Conservation (phyloP, 345 rosid species). For the Stellera chamaejasme region DNA sequence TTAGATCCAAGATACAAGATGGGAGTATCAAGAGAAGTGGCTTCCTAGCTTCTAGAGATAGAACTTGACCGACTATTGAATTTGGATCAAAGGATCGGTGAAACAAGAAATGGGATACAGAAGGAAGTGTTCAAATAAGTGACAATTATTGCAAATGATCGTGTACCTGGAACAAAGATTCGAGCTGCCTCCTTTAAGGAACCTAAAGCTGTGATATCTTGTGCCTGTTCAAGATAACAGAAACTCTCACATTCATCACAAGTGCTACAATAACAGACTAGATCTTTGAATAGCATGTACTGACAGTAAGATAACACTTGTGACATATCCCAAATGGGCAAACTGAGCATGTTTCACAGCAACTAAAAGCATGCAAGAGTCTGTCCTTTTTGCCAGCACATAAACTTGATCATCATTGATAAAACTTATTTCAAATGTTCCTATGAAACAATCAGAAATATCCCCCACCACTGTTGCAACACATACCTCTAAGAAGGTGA, state of each 20-base stretch:
- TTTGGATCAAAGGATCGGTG: neutral
- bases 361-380: too few relatives aligned
- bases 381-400: neutral
- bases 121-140: too few relatives aligned
- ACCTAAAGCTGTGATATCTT: constrained; percentile 75
- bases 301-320: too few relatives aligned
- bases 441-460: neutral
- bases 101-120: too few relatives aligned
- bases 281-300: too few relatives aligned
- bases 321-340: too few relatives aligned
- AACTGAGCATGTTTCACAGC: too few relatives aligned
- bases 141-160: neutral
- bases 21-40: constrained; percentile 1
- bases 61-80: neutral
- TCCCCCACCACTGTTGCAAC: neutral
- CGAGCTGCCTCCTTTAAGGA: constrained; percentile 76
- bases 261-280: too few relatives aligned
- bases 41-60: neutral
- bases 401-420: neutral
- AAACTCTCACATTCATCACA: constrained; percentile 4
- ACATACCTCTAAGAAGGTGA: constrained; percentile 91
- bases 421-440: neutral
- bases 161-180: constrained; percentile 77
- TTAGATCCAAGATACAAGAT: constrained; percentile 2
- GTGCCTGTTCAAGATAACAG: constrained; percentile 50